Conservation (phyloP, 345 rosid genomes). For the Eucalyptus cloeziana region DNA sequence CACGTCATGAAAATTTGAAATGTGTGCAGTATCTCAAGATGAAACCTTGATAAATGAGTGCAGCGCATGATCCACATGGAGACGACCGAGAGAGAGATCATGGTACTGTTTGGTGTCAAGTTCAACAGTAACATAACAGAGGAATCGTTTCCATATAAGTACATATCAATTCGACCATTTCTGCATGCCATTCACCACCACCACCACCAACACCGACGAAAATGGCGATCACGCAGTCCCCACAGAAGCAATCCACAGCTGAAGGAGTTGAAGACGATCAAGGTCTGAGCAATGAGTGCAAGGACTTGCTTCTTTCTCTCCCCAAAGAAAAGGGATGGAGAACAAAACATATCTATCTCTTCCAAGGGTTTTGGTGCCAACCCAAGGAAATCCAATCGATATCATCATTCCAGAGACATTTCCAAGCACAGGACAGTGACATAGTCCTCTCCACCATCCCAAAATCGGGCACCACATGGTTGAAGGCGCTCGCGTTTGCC, state of each 20-base stretch:
- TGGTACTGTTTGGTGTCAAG: background rate
- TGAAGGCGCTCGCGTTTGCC: conserved; percentile 15
- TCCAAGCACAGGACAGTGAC: conserved; percentile 9
- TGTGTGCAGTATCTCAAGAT: background rate
- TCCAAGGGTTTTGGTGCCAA: conserved; percentile 74
- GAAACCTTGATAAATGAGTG: background rate
- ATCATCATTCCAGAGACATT: conserved; percentile 14
- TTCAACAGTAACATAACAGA: background rate
- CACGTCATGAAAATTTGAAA: background rate
- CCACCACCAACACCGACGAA: background rate
- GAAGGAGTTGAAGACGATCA: conserved; percentile 12
- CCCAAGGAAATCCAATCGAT: conserved; percentile 45
- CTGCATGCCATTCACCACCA: background rate
- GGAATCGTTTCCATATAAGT: background rate
- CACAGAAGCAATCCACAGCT: background rate
- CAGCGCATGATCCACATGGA: background rate
- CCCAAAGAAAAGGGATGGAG: conserved; percentile 67
- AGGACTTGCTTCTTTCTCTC: conserved; percentile 33
- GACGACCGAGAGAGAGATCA: background rate
- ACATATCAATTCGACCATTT: background rate
- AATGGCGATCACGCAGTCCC: background rate
- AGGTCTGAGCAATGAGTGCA: conserved; percentile 32
- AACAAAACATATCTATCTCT: conserved; percentile 36
- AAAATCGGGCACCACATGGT: conserved; percentile 35
- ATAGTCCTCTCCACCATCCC: conserved; percentile 14